Evolutionary conservation across 2,329 filamentous ascomycete genomes (phyloP).

Genomic region (Dendrostoma leiphaemia): DNA sequence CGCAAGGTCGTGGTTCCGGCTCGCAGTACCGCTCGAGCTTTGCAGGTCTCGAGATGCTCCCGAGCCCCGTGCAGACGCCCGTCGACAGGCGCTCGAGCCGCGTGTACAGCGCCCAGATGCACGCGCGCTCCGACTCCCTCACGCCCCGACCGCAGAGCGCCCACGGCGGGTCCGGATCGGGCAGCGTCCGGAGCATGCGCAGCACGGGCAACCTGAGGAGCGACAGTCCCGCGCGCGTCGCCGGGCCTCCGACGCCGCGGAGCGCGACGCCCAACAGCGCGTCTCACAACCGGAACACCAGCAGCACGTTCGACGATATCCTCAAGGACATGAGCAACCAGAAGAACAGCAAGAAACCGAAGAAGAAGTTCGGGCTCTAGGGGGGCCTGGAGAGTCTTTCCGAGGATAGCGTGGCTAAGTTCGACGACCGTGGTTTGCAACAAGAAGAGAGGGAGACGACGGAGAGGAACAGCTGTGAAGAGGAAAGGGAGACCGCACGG

Average conservation of each 20-base stretch:
- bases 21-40: slow-evolving; percentile 33
- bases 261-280: slow-evolving; percentile 15
- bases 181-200: slow-evolving; percentile 17
- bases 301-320: slow-evolving; percentile 36
- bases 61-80: slow-evolving; percentile 13
- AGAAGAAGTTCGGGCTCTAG: slow-evolving; percentile 25
- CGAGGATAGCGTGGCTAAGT: slow-evolving; percentile 7
- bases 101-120: slow-evolving; percentile 16
- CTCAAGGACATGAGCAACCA: slow-evolving; percentile 32
- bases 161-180: slow-evolving; percentile 6
- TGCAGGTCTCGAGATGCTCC: slow-evolving; percentile 31
- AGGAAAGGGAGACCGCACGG: neutral
- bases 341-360: slow-evolving; percentile 23
- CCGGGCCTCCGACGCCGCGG: slow-evolving; percentile 15
- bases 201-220: slow-evolving; percentile 24
- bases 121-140: slow-evolving; percentile 7
- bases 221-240: neutral
- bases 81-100: slow-evolving; percentile 19
- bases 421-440: neutral
- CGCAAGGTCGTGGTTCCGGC: slow-evolving; percentile 18
- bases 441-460: neutral
- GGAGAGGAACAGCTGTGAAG: no score
- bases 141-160: slow-evolving; percentile 2
- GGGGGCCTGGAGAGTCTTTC: slow-evolving; percentile 14
- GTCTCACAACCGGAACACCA: slow-evolving; percentile 5